phyloP scores from a whole-genome alignment of 1,139 yeast genomes.

The Wickerhamiella pararugosa region DNA sequence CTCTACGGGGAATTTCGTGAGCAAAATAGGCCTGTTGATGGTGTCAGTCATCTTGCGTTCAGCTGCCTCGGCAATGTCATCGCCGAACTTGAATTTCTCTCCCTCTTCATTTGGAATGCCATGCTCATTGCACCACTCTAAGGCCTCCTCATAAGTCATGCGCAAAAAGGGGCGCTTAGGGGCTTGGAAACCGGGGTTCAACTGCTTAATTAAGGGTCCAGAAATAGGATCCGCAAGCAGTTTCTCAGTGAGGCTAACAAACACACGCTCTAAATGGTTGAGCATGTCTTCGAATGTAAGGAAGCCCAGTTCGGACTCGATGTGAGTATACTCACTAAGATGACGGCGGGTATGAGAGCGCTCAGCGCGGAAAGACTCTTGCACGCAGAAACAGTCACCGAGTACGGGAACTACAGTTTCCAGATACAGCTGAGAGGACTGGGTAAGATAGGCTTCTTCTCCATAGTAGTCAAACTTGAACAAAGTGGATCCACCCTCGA shows the following conservation, averaged over 20 bases:
- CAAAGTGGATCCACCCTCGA: slow-evolving; percentile 96
- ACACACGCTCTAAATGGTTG: slow-evolving; percentile 65
- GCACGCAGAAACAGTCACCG: slow-evolving; percentile 95
- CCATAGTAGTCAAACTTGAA: slow-evolving; percentile 92
- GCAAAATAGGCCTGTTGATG: slow-evolving; percentile 79
- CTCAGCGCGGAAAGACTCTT: slow-evolving; percentile 98
- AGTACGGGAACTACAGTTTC: slow-evolving; percentile 93
- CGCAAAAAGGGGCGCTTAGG: slow-evolving; percentile 83
- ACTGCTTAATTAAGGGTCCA: slow-evolving; percentile 75
- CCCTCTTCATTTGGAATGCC: slow-evolving; percentile 91
- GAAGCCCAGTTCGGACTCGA: slow-evolving; percentile 88
- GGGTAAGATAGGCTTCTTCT: slow-evolving; percentile 92
- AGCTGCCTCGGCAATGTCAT: slow-evolving; percentile 95
- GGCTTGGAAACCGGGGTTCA: slow-evolving; percentile 78
- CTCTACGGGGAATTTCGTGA: slow-evolving; percentile 90
- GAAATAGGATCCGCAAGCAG: slow-evolving; percentile 82
- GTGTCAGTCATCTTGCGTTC: slow-evolving; percentile 97
- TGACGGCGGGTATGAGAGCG: slow-evolving; percentile 98
- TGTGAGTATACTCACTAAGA: slow-evolving; percentile 89
- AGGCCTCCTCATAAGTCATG: slow-evolving; percentile 79
- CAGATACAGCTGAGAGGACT: slow-evolving; percentile 89
- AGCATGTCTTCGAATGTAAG: slow-evolving; percentile 74
- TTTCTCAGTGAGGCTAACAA: slow-evolving; percentile 54
- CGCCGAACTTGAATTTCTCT: slow-evolving; percentile 85
- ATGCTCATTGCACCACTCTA: slow-evolving; percentile 94